Evolutionary conservation across 805 yeast species (phyloP).

Genomic region (Trichomonascus vanleenenianus): DNA sequence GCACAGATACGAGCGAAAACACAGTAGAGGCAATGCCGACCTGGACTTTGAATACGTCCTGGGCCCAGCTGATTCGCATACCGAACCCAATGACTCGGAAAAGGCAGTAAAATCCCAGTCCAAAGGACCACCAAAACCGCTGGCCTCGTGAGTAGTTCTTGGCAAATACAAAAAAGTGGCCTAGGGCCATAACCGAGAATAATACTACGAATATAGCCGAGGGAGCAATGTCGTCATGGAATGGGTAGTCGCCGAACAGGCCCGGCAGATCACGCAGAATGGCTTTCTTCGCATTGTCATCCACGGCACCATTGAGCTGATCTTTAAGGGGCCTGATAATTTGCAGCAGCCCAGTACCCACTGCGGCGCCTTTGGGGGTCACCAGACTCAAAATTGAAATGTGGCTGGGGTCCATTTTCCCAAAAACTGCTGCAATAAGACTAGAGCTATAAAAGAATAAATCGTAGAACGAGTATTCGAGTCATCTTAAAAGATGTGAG

Average conservation of each 20-base stretch:
- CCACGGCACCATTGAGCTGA: background rate
- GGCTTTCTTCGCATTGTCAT: background rate
- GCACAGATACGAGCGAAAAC: conserved; percentile 48
- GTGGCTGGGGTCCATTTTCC: no score
- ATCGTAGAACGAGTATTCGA: no score
- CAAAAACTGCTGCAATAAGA: no score
- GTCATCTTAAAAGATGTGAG: no score
- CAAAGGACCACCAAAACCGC: conserved; percentile 47
- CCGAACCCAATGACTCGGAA: conserved; percentile 53
- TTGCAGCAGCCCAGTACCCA: conserved; percentile 2
- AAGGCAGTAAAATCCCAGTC: conserved; percentile 45
- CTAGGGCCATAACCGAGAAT: conserved; percentile 40
- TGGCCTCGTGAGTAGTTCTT: conserved; percentile 50
- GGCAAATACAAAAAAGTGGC: conserved; percentile 40
- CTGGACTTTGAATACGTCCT: conserved; percentile 38
- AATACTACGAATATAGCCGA: conserved; percentile 48
- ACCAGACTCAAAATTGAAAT: conserved; percentile 1
- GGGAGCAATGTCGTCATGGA: conserved; percentile 49
- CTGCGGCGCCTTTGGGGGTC: background rate
- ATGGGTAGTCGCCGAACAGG: conserved; percentile 57
- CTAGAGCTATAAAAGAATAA: no score
- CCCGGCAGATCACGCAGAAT: conserved; percentile 23
- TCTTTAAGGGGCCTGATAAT: background rate
- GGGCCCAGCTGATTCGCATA: conserved; percentile 51
- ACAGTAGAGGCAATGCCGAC: conserved; percentile 52